These are phyloP conservation scores for Cinnamomum micranthum DNA, from an alignment of 164 flowering plant species.

Conservation along the genomic window DNA sequence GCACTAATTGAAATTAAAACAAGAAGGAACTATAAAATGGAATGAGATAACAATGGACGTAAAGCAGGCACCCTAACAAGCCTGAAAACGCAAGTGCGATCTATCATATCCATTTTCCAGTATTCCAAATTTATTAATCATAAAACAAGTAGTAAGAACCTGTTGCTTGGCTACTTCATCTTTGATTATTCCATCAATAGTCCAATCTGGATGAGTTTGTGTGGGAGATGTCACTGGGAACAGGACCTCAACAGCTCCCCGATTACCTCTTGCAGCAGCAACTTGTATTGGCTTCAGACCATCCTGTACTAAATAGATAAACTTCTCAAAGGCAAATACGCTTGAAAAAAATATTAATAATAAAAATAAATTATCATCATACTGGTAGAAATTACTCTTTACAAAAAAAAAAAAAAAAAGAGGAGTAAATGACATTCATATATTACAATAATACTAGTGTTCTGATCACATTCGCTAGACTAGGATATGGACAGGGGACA, in stretches of 20 bases:
- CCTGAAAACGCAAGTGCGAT: background rate
- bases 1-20: slow-evolving; percentile 9
- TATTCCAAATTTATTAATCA: background rate
- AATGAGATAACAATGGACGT: background rate
- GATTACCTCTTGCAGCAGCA: slow-evolving; percentile 76
- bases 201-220: slow-evolving; percentile 58
- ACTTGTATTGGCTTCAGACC: slow-evolving; percentile 81
- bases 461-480: no score
- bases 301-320: slow-evolving; percentile 43
- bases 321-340: no score
- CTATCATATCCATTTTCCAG: background rate
- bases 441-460: no score
- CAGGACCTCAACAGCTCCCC: slow-evolving; percentile 66
- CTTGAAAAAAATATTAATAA: background rate
- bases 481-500: no score
- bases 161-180: slow-evolving; percentile 38
- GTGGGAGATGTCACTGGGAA: slow-evolving; percentile 60
- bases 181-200: slow-evolving; percentile 68
- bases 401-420: background rate
- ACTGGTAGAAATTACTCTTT: background rate
- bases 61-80: slow-evolving; percentile 1
- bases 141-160: slow-evolving; percentile 27
- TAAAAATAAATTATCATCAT: no score
- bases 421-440: background rate
- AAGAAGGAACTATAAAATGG: background rate